Base-by-base conservation (phyloP, 2,329 filamentous ascomycete genomes). In the Myriangium duriaei region DNA sequence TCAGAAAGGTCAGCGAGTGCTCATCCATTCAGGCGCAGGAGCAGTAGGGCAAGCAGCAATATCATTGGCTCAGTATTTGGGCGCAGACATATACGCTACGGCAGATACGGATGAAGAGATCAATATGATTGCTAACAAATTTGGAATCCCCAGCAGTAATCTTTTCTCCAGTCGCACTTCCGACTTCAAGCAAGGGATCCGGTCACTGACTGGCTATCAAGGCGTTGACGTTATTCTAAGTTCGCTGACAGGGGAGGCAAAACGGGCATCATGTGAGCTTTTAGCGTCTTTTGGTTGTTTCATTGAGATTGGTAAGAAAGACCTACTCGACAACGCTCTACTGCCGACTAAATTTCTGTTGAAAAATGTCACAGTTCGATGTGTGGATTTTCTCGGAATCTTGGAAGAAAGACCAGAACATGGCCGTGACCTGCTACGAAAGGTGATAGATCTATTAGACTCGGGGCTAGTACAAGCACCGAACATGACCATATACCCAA, bases 141-240 rank as follows among this genome's bases (percentile, higher is more conserved):
- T 47, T 37, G 45, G 45, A 12, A 49, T 61, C 12, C 44, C 48
- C 1, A 47, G 45, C 5, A 46, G 52, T 16, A 50, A 54, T 34
- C 58, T 61, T 36, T 56, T 60, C 42, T 45, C 42, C 42, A 50
- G 44, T 32, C 41, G 54, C 13, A 49, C 56, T 28, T 37, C 41
- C 1, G 42, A 43, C 10, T 61, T 61, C 35, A 48, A 36, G 2
- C 35, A 40, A 3, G 53, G 37, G 3, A 38, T 61, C 3, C 34
- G 40, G 42, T 48, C 11, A 13, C 41, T 28, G 42, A 61, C 58
- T 0, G 36, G 46, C 9, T 49, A 45, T 11, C 31, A 34, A 5
- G 59, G 59, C n/a, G 50, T 60, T 9, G 55, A 62, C 42, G 52
- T 61, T 4, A 43, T 58, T 4, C 42, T 61, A 37, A 60, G 54